phyloP scores from a whole-genome alignment of 164 flowering plant genomes.

The Taxillus chinensis region DNA sequence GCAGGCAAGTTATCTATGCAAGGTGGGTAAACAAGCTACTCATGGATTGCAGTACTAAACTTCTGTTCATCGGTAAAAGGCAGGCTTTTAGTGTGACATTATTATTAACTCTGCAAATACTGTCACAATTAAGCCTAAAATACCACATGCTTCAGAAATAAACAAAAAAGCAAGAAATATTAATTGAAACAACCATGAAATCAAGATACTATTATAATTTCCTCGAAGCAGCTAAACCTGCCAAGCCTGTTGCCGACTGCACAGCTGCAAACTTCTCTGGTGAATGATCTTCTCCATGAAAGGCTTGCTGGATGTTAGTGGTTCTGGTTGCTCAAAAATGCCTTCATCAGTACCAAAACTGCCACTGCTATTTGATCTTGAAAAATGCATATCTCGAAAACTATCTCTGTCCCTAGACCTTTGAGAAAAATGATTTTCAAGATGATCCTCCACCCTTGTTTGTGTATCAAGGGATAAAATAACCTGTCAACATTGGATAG shows the following conservation, averaged over 20 bases:
- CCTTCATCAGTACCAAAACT: slow-evolving; percentile 62
- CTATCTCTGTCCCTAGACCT: slow-evolving; percentile 29
- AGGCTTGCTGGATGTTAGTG: slow-evolving; percentile 30
- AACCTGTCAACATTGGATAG: slow-evolving; percentile 40
- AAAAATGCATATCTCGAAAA: slow-evolving; percentile 23
- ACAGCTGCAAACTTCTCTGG: slow-evolving; percentile 53
- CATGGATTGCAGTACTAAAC: too few relatives aligned
- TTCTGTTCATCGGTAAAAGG: neutral
- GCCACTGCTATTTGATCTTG: slow-evolving; percentile 51
- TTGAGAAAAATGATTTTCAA: slow-evolving; percentile 43
- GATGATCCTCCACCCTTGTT: slow-evolving; percentile 55
- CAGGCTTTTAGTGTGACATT: neutral
- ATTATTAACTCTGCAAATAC: neutral
- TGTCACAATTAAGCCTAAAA: neutral
- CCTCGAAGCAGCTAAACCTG: slow-evolving; percentile 40
- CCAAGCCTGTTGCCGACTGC: slow-evolving; percentile 67
- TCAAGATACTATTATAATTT: neutral
- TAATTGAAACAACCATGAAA: neutral
- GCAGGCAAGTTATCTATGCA: too few relatives aligned
- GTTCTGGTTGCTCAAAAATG: slow-evolving; percentile 59
- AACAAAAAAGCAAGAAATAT: neutral
- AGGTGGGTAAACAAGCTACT: too few relatives aligned
- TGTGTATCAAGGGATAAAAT: slow-evolving; percentile 40
- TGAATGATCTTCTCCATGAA: slow-evolving; percentile 48
- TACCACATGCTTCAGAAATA: neutral